phyloP scores from a whole-genome alignment of 2,329 filamentous ascomycete species.

The Talaromyces marneffei region DNA sequence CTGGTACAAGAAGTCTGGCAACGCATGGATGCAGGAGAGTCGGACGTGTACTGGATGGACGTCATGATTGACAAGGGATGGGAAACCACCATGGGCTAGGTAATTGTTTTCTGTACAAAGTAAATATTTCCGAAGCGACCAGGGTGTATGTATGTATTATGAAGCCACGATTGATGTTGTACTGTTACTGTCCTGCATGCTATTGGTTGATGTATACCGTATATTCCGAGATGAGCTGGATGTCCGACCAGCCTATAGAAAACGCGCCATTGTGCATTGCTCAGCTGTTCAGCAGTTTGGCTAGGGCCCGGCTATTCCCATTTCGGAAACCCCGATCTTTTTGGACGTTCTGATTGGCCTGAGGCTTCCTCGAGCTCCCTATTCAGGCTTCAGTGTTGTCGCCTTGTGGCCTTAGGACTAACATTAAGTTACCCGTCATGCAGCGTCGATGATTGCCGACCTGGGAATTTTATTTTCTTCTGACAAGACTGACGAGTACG shows the following conservation, averaged over 20 bases:
- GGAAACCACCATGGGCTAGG: slow-evolving; percentile 51
- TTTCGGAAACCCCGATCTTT: not conserved
- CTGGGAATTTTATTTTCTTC: not conserved
- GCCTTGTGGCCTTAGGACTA: not conserved
- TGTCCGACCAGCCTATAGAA: not conserved
- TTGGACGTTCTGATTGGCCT: not conserved
- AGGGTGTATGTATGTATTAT: slow-evolving; percentile 3
- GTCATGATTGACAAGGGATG: slow-evolving; percentile 53
- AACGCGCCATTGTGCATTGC: not conserved
- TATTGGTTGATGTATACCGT: not conserved
- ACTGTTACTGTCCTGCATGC: not conserved
- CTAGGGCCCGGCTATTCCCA: not conserved
- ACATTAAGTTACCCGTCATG: not conserved
- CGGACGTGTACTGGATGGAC: slow-evolving; percentile 50
- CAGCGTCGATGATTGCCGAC: not conserved
- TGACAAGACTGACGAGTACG: too few relatives aligned
- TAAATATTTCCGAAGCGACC: slow-evolving; percentile 1
- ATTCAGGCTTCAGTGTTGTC: not conserved
- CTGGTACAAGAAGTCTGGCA: slow-evolving; percentile 51
- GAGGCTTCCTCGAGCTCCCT: not conserved
- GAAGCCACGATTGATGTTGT: not conserved
- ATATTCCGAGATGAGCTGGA: not conserved
- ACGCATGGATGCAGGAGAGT: slow-evolving; percentile 44
- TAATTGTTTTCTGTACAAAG: not conserved
- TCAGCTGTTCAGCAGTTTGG: not conserved